Evolutionary conservation across 2,329 filamentous ascomycete species (phyloP).

Genomic region (Epichloe festucae): DNA sequence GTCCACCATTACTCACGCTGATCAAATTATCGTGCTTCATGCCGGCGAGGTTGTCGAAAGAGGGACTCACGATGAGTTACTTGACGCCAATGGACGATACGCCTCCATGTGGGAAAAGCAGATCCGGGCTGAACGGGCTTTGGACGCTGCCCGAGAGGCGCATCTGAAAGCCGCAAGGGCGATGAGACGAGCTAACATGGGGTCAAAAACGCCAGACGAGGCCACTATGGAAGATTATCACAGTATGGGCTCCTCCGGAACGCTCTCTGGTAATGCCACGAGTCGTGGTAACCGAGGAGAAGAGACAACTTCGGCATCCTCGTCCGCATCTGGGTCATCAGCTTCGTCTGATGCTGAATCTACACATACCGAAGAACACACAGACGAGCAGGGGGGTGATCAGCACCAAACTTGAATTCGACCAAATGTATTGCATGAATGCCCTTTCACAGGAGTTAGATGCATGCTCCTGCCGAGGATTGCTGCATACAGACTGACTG

Average conservation of each 20-base stretch:
- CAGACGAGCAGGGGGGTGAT: neutral
- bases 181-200: slow-evolving; percentile 37
- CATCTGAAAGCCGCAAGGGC: slow-evolving; percentile 22
- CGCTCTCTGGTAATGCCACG: slow-evolving; percentile 23
- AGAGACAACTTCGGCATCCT: slow-evolving; percentile 17
- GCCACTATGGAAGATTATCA: slow-evolving; percentile 33
- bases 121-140: slow-evolving; percentile 59
- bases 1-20: slow-evolving; percentile 73
- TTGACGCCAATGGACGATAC: slow-evolving; percentile 60
- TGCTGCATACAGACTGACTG: neutral
- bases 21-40: slow-evolving; percentile 71
- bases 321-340: slow-evolving; percentile 12
- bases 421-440: neutral
- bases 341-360: slow-evolving; percentile 26
- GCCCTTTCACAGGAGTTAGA: neutral
- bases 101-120: slow-evolving; percentile 84
- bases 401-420: neutral
- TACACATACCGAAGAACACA: slow-evolving; percentile 14
- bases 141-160: slow-evolving; percentile 23
- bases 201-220: slow-evolving; percentile 21
- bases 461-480: neutral
- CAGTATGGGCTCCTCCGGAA: slow-evolving; percentile 31
- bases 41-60: slow-evolving; percentile 65
- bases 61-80: slow-evolving; percentile 66
- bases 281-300: slow-evolving; percentile 20